Evolutionary conservation across 495 filamentous ascomycete species (phyloP).

Genomic region (Opeltia flavorubescens): DNA sequence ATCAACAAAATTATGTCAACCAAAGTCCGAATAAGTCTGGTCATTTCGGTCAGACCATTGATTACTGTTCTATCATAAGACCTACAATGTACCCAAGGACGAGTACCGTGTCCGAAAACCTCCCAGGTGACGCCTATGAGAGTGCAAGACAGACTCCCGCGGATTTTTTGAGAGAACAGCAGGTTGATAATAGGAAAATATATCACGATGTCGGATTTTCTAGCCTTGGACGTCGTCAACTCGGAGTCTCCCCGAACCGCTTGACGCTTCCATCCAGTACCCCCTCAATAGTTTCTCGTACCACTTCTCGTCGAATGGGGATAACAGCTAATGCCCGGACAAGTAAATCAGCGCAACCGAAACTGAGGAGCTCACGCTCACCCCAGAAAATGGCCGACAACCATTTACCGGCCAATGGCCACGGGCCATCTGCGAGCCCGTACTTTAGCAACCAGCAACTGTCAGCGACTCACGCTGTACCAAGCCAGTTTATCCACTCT

Average conservation of each 20-base stretch:
- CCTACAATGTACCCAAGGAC: no score
- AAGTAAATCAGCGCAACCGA: neutral
- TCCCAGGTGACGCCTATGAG: no score
- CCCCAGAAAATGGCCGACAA: neutral
- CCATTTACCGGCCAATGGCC: neutral
- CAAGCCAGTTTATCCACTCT: neutral
- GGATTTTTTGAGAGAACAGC: no score
- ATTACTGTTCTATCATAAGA: no score
- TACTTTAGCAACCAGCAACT: neutral
- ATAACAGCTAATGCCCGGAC: neutral
- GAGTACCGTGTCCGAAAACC: no score
- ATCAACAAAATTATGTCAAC: no score
- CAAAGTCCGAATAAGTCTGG: no score
- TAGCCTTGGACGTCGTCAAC: no score
- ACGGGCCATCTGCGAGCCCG: neutral
- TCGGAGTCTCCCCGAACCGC: neutral
- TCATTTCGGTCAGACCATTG: no score
- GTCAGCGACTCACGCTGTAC: neutral
- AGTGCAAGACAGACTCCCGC: no score
- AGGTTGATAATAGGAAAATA: no score
- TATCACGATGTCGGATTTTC: no score
- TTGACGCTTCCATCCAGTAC: constrained; percentile 2
- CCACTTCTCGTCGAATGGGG: neutral
- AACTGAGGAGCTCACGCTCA: neutral
- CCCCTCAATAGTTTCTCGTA: neutral